Percentiles rank a stretch among this genome's conserved stretches.
Conservation (phyloP, 129 eudicot species). For the Arctium lappa region DNA sequence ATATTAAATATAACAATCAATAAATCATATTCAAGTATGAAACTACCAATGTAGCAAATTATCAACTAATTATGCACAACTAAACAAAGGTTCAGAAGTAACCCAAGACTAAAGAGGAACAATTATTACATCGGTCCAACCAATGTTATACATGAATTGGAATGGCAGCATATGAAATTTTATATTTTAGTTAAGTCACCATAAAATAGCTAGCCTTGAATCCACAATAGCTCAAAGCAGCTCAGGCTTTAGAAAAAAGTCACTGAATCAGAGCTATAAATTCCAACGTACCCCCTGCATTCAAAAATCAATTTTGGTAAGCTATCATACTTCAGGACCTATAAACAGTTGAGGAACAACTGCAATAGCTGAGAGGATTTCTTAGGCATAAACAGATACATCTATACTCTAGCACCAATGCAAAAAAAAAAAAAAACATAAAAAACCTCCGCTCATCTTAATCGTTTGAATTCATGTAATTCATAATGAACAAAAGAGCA, state of each 20-base stretch:
- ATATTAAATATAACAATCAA: too few species aligned
- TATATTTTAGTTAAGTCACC: neutral
- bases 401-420: neutral
- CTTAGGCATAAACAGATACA: neutral
- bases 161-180: too few species aligned
- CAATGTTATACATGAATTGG: neutral
- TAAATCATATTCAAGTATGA: neutral
- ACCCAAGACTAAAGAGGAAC: neutral
- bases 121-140: neutral
- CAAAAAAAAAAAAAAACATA: too few species aligned
- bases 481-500: too few species aligned
- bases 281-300: slow-evolving; percentile 76
- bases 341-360: neutral
- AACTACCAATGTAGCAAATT: neutral
- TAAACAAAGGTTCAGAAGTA: neutral
- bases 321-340: neutral
- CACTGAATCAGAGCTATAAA: slow-evolving; percentile 92
- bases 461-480: too few species aligned
- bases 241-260: slow-evolving; percentile 86
- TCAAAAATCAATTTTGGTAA: neutral
- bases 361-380: neutral
- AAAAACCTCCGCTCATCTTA: too few species aligned
- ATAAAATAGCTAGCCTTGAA: slow-evolving; percentile 58
- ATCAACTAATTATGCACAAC: neutral
- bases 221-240: slow-evolving; percentile 86